A percentile compares a stretch with the other conserved stretches of the same genome.
Conservation (phyloP, 202 grass and related monocot species). For the Elaeis oleifera region DNA sequence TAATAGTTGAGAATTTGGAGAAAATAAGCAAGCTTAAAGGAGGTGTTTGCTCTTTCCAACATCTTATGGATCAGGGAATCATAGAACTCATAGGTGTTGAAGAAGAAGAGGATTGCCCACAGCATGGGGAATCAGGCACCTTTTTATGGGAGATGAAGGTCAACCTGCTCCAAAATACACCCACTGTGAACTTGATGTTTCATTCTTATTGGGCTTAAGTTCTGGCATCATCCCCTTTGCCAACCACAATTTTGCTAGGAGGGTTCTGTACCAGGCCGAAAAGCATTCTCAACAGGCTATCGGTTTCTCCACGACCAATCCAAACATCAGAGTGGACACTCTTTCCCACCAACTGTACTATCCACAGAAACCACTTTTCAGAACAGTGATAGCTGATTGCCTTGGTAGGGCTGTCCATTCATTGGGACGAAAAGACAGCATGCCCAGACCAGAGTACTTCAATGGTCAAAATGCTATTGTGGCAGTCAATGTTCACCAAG, state of each 20-base stretch:
- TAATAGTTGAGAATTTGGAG: constrained; percentile 81
- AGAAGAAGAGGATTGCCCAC: constrained; percentile 85
- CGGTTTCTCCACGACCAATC: constrained; percentile 91
- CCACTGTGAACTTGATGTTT: constrained; percentile 76
- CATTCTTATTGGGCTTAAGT: constrained; percentile 87
- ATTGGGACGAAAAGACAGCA: constrained; percentile 47
- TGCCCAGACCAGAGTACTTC: constrained; percentile 73
- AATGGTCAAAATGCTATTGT: constrained; percentile 99
- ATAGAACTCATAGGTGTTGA: constrained; percentile 88
- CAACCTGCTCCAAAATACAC: constrained; percentile 43
- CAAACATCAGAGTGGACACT: constrained; percentile 72
- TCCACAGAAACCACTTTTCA: constrained; percentile 91
- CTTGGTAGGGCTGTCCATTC: constrained; percentile 52
- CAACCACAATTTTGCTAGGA: constrained; percentile 93
- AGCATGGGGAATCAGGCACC: constrained; percentile 80
- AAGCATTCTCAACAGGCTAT: constrained; percentile 98
- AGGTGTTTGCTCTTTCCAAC: constrained; percentile 45
- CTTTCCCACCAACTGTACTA: constrained; percentile 91
- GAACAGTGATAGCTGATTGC: constrained; percentile 72
- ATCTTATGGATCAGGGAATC: constrained; percentile 81
- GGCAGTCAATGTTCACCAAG: constrained; percentile 94
- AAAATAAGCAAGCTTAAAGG: constrained; percentile 73
- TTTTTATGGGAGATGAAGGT: constrained; percentile 38
- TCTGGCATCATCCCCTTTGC: constrained; percentile 84
- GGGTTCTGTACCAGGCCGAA: constrained; percentile 85